Conservation (phyloP, 2,329 filamentous ascomycete species). For the Sclerotinia minor region DNA sequence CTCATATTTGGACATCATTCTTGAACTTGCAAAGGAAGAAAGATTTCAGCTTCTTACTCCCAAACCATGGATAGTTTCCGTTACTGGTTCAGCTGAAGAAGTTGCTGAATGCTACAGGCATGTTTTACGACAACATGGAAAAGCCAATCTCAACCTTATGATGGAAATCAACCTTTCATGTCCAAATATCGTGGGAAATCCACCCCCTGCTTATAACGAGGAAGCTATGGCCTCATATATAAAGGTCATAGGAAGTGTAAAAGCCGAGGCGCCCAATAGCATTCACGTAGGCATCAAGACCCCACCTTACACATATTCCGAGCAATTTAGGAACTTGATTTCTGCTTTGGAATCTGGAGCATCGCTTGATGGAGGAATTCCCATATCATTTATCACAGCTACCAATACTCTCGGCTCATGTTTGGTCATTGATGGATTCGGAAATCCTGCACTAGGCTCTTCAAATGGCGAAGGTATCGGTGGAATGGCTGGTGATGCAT, state of each 20-base stretch:
- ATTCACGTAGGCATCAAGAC: conserved; percentile 64
- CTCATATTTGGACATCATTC: conserved; percentile 59
- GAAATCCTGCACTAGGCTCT: conserved; percentile 49
- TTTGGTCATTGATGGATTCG: conserved; percentile 52
- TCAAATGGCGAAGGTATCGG: conserved; percentile 60
- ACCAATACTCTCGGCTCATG: conserved; percentile 74
- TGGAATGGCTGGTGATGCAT: conserved; percentile 68
- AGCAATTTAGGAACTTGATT: conserved; percentile 61
- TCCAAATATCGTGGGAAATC: conserved; percentile 68
- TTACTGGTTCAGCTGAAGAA: conserved; percentile 64
- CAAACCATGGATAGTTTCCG: conserved; percentile 69
- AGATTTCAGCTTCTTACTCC: conserved; percentile 25
- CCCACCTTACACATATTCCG: conserved; percentile 72
- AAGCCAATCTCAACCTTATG: conserved; percentile 43
- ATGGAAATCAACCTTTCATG: conserved; percentile 80
- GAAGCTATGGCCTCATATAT: conserved; percentile 57
- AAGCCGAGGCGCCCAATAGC: background rate
- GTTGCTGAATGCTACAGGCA: conserved; percentile 55
- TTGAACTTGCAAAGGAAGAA: conserved; percentile 45
- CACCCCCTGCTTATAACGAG: conserved; percentile 69
- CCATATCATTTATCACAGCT: conserved; percentile 68
- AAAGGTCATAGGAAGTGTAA: conserved; percentile 27
- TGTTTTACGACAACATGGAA: conserved; percentile 42
- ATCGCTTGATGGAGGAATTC: conserved; percentile 40
- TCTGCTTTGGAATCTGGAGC: conserved; percentile 47